Percentiles rank a stretch among this genome's conserved stretches.
Evolutionary conservation across 208 protist genomes (phyloP).

Genomic region (Acanthamoeba castellanii): DNA sequence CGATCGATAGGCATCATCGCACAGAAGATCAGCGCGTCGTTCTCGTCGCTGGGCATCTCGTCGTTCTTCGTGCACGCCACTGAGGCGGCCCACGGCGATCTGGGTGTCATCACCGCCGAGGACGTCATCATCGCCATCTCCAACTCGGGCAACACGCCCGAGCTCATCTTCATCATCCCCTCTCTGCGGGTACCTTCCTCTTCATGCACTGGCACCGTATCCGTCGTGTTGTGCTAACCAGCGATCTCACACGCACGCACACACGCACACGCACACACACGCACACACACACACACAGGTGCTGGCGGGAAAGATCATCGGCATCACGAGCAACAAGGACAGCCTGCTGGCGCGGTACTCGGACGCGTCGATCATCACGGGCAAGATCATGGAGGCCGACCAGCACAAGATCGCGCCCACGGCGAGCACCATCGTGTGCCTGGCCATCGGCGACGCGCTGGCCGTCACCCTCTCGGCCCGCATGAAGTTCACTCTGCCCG

Average conservation of each 20-base stretch:
- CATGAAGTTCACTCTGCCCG: conserved; percentile 53
- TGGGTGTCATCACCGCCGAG: conserved; percentile 60
- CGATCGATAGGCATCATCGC: not conserved
- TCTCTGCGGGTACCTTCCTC: conserved; percentile 15
- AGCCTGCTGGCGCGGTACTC: conserved; percentile 34
- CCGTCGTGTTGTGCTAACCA: no score
- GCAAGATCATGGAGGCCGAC: conserved; percentile 49
- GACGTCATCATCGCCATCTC: conserved; percentile 49
- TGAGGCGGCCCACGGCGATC: conserved; percentile 65
- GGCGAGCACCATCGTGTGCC: conserved; percentile 15
- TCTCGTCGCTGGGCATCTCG: conserved; percentile 47
- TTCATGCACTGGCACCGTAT: no score
- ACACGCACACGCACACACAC: no score
- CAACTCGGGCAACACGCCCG: conserved; percentile 50
- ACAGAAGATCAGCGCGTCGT: conserved; percentile 58
- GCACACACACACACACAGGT: not conserved
- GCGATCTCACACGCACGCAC: no score
- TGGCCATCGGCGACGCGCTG: conserved; percentile 66
- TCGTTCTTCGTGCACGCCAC: conserved; percentile 72
- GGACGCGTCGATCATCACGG: conserved; percentile 58
- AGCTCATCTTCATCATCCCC: conserved; percentile 57
- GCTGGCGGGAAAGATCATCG: conserved; percentile 18
- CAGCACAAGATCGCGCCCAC: conserved; percentile 68
- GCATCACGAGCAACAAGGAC: conserved; percentile 57
- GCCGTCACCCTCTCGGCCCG: conserved; percentile 60